A percentile compares a stretch with the other conserved stretches of the same genome.
phyloP scores from a whole-genome alignment of 495 filamentous ascomycete genomes.

The Penicillium verhagenii region DNA sequence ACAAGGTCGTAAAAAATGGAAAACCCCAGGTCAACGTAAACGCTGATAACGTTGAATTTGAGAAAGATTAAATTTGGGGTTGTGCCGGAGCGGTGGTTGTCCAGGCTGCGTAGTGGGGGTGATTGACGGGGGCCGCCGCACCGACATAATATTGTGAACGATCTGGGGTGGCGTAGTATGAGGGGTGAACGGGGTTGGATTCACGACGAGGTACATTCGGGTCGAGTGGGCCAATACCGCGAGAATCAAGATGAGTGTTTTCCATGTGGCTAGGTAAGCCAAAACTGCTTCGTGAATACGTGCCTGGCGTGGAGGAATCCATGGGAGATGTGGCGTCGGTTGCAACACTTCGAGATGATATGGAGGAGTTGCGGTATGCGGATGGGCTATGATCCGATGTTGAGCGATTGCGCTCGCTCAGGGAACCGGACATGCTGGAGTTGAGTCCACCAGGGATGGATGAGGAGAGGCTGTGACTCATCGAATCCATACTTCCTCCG shows the following conservation, averaged over 20 bases:
- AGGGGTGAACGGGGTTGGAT: constrained; percentile 36
- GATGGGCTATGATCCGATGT: constrained; percentile 42
- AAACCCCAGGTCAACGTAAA: constrained; percentile 11
- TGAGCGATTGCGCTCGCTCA: constrained; percentile 42
- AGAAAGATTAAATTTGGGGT: constrained; percentile 38
- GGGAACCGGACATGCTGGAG: constrained; percentile 29
- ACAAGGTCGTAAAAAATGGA: not conserved
- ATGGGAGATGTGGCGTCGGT: constrained; percentile 45
- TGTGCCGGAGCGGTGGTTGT: constrained; percentile 45
- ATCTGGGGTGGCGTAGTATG: constrained; percentile 34
- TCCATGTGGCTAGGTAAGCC: constrained; percentile 41
- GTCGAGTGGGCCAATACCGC: constrained; percentile 36
- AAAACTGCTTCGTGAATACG: constrained; percentile 42
- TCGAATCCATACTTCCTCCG: constrained; percentile 36
- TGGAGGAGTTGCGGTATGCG: constrained; percentile 44
- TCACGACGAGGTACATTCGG: constrained; percentile 40
- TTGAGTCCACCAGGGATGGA: constrained; percentile 36
- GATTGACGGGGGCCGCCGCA: constrained; percentile 26
- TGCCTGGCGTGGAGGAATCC: constrained; percentile 39
- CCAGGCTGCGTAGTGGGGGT: constrained; percentile 42
- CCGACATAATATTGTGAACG: constrained; percentile 40
- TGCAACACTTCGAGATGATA: constrained; percentile 42
- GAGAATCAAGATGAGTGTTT: constrained; percentile 31
- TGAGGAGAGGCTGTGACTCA: constrained; percentile 38
- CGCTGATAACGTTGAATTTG: constrained; percentile 6